Base-by-base conservation (phyloP, 2,329 filamentous ascomycete species). In the Xenoacremonium recifei region DNA sequence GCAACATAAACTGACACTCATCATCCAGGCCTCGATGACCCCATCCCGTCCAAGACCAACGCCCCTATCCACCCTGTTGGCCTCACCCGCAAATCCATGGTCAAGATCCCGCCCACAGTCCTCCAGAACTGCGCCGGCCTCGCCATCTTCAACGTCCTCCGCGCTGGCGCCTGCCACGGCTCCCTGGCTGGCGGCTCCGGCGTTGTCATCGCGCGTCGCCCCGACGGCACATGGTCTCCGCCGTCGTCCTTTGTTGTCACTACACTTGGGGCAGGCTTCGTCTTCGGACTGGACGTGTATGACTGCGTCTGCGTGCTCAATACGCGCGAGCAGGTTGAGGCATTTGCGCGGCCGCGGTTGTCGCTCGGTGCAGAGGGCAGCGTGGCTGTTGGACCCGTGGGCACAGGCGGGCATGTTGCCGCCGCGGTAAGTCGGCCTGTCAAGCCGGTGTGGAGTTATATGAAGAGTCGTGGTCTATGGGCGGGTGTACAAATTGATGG, bases 401-500 rank as follows among this genome's bases (percentile, higher is more conserved):
- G 85, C 7, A 69, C 82, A 3, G 86, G 86, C 13, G 83, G 77
- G 6, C 69, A 83, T 3, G 65, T 88, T 13, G 65, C 67, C 27
- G 54, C 63, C 9, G 62, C 63, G 0, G 45, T 62, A 1, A 57
- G 53, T 34, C 57, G 55, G 48, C 60, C 58, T 0, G 57, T 47
- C 50, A 73, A 80, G 20, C 87, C 88, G 0, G 76, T 91, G 6
- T 92, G 85, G 74, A 89, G 83, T 21, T 93, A 93, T 59, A 79
- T 91, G 64, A 92, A 92, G 69, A 87, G 82, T 48, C 77, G 87
- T 21, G 88, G 89, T 2, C 76, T 92, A 43, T 92, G 90, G 61
- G 85, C 84, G 2, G 86, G 87, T 11, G 77, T 91, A 0, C 85
- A 89, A 50, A 73, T 91, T n/a, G 87, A 92, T 52, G 88, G 88